Evolutionary conservation across 1,284 basidiomycete genomes (phyloP).

Genomic region (Sporisorium scitamineum): DNA sequence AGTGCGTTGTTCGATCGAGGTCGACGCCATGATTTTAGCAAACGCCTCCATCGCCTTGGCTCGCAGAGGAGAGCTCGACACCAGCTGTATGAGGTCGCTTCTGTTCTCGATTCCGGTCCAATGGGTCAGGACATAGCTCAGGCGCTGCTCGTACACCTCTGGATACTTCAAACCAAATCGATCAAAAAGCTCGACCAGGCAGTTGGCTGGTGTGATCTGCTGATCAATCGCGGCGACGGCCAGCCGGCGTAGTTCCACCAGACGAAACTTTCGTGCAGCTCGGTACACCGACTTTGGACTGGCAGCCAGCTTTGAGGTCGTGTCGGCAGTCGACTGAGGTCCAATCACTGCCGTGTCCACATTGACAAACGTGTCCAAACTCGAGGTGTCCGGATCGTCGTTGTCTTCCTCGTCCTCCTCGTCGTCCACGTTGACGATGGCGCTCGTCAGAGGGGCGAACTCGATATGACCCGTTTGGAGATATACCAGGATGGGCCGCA

Average conservation of each 20-base stretch:
- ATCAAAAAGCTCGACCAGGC: constrained; percentile 26
- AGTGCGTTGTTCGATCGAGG: neutral
- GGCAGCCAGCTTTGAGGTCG: neutral
- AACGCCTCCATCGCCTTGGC: constrained; percentile 9
- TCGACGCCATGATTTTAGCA: constrained; percentile 6
- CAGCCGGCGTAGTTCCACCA: constrained; percentile 14
- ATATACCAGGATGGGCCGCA: constrained; percentile 20
- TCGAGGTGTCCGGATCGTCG: neutral
- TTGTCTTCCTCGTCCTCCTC: too few relatives aligned
- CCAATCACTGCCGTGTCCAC: neutral
- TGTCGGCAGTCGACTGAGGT: neutral
- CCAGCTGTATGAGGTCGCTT: neutral
- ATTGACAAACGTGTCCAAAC: neutral
- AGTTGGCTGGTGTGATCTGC: constrained; percentile 19
- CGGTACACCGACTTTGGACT: constrained; percentile 44
- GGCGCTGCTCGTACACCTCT: constrained; percentile 8
- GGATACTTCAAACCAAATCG: constrained; percentile 15
- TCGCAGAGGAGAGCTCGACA: neutral
- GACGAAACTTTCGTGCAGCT: constrained; percentile 14
- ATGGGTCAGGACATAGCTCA: constrained; percentile 23
- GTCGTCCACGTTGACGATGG: neutral
- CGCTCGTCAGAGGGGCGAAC: constrained; percentile 6
- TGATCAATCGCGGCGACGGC: constrained; percentile 11
- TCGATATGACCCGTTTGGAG: constrained; percentile 29
- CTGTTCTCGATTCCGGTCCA: constrained; percentile 32